Conservation (phyloP, 1,139 yeast genomes). For the Magnusiomyces fungicola region DNA sequence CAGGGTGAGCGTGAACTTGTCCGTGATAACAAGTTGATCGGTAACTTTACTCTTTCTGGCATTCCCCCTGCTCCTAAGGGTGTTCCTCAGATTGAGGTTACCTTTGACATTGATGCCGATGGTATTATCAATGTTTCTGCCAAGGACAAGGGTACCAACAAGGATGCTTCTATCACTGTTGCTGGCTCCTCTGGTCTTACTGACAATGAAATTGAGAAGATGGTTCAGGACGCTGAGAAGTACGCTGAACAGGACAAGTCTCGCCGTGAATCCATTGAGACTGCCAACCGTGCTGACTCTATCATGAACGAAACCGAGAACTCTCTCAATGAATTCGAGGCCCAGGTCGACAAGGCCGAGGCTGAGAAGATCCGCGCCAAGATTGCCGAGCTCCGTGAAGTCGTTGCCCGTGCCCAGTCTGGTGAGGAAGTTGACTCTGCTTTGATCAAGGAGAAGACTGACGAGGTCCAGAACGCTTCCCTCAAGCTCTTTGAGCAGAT, state of each 20-base stretch:
- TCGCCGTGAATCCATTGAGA: conserved; percentile 87
- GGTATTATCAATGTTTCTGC: conserved; percentile 99
- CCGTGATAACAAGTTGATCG: conserved; percentile 96
- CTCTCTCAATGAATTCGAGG: conserved; percentile 91
- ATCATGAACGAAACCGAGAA: conserved; percentile 93
- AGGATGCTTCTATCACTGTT: conserved; percentile 97
- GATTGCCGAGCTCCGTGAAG: conserved; percentile 75
- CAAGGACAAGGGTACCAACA: conserved; percentile 95
- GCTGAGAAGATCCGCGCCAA: conserved; percentile 79
- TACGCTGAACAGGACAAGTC: conserved; percentile 96
- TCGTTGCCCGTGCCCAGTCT: conserved; percentile 88
- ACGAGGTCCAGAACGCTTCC: conserved; percentile 87
- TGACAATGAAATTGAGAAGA: conserved; percentile 93
- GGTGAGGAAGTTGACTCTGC: conserved; percentile 81
- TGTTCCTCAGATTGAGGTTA: conserved; percentile 97
- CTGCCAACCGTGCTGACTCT: conserved; percentile 96
- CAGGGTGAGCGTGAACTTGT: conserved; percentile 99
- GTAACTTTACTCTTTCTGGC: conserved; percentile 93
- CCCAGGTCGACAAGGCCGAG: conserved; percentile 79
- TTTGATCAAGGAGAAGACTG: conserved; percentile 86
- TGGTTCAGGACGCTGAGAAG: conserved; percentile 98
- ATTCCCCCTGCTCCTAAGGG: conserved; percentile 99
- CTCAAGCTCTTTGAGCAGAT: conserved; percentile 92
- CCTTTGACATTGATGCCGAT: conserved; percentile 96
- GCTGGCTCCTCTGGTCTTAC: conserved; percentile 98